Evolutionary conservation across 1,139 yeast genomes (phyloP), one percentile per base, ranked within the genome.

Genomic region (Meyerozyma guilliermondii): DNA sequence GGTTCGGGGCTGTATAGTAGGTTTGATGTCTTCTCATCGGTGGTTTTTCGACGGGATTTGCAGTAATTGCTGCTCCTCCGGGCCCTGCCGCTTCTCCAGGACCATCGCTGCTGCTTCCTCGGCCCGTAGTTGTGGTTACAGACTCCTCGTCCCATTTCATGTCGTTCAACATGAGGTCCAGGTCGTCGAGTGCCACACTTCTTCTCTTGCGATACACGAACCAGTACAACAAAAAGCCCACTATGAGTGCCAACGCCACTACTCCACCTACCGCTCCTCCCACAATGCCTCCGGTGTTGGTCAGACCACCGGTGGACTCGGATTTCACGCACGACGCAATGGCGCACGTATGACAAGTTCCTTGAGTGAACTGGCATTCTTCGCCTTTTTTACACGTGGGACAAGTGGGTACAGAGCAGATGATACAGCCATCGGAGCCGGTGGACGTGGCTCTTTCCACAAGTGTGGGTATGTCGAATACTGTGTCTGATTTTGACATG

Each of bases 211-310:
- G 53, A 44, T 52, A 57, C 13, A 58, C 53, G 24, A 46, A 45
- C 42, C 44, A 39, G 65, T 56, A 71, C 49, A 63, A 71, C 41
- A 63, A 47, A 10, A 69, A 50, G 3, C 66, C 67, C 3, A 54
- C 65, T 7, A 72, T 37, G 0, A 68, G 45, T 0, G 68, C 61
- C 2, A 77, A 18, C 2, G 75, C 53, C 3, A 66, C 70, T 3
- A 72, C 62, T 7, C 54, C 47, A 9, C 83, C 86, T 2, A 77
- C 69, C 2, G 79, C 80, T 23, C 87, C 87, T 5, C 87, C 89
- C 0, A 80, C 80, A 2, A 82, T 75, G 2, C 80, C 86, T 16
- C 87, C 87, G 7, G 60, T 50, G 26, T 41, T 41, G 11, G 46
- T 35, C 16, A 52, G 40, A 6, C 50, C 37, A 6, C 43, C 41